Evolutionary conservation across 805 yeast genomes (phyloP), one percentile per base, ranked within the genome.

Genomic region (Yamadazyma scolyti): DNA sequence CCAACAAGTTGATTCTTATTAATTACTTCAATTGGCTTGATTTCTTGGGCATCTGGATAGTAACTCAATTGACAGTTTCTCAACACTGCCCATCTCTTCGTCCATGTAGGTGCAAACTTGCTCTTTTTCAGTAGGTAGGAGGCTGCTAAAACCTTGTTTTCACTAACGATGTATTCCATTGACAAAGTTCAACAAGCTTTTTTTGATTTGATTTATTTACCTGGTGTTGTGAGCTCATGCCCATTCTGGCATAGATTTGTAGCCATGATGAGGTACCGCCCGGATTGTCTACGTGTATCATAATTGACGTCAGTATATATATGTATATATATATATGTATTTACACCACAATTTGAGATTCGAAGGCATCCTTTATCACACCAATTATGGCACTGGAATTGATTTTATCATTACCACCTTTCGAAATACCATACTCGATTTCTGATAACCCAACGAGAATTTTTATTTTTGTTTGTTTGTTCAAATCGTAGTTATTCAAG

Each of bases 301-400:
- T n/a, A n/a, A n/a, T n/a, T n/a, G n/a, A n/a, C n/a, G n/a, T n/a
- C n/a, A n/a, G n/a, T n/a, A n/a, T n/a, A n/a, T n/a, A n/a, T n/a
- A n/a, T n/a, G n/a, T n/a, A n/a, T n/a, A n/a, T n/a, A n/a, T n/a
- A n/a, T n/a, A n/a, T n/a, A n/a, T n/a, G n/a, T n/a, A n/a, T n/a
- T n/a, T n/a, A n/a, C n/a, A n/a, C n/a, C 20, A 19, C 10, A 9
- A 19, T 10, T 10, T 19, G 9, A 8, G n/a, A 20, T 42, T 77
- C 82, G 59, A 81, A 56, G 0, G 85, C 80, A 10, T 61, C 61
- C 55, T 88, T 89, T 20, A 93, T 77, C 5, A 81, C 86, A 0
- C 96, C 96, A 33, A 93, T 81, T 32, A 84, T 79, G 2, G 96
- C 97, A 48, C 93, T 83, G 25, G 86, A 75, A 51, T 90, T 97